Conservation (phyloP, 352 stramenopile genomes). For the Phytophthora sojae region DNA sequence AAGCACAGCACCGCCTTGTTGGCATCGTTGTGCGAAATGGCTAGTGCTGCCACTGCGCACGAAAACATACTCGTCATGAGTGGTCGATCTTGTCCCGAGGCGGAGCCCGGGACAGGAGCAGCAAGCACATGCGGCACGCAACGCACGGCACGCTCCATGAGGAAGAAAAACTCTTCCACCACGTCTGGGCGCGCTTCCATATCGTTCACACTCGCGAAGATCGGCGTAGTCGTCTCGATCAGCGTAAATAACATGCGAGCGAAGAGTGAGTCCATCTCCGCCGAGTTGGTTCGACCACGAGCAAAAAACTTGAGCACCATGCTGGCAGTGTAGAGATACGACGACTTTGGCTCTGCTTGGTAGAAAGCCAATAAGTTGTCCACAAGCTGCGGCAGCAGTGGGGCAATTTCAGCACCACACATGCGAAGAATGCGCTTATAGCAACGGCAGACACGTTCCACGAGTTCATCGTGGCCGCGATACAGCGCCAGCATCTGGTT, state of each 20-base stretch:
- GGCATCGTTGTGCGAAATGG: constrained; percentile 94
- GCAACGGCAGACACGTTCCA: constrained; percentile 85
- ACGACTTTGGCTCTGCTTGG: constrained; percentile 81
- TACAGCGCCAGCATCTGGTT: constrained; percentile 86
- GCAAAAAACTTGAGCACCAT: constrained; percentile 88
- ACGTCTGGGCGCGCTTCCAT: constrained; percentile 92
- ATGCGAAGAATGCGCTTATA: constrained; percentile 90
- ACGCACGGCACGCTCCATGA: constrained; percentile 92
- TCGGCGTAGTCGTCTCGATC: constrained; percentile 80
- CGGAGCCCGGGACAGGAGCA: constrained; percentile 22
- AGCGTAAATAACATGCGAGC: constrained; percentile 70
- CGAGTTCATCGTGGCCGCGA: constrained; percentile 73
- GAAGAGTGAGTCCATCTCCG: constrained; percentile 57
- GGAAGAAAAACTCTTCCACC: constrained; percentile 97
- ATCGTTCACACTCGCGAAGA: constrained; percentile 71
- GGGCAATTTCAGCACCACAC: constrained; percentile 65
- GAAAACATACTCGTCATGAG: constrained; percentile 87
- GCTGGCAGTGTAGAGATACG: constrained; percentile 84
- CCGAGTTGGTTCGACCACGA: constrained; percentile 34
- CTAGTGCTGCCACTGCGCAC: constrained; percentile 87
- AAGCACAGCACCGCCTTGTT: constrained; percentile 95
- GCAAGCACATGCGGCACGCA: constrained; percentile 84
- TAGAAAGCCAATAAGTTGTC: constrained; percentile 85
- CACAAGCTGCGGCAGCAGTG: constrained; percentile 75
- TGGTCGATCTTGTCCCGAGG: constrained; percentile 18